Conservation (phyloP, 2,329 filamentous ascomycete species). For the Cercospora sesami region DNA sequence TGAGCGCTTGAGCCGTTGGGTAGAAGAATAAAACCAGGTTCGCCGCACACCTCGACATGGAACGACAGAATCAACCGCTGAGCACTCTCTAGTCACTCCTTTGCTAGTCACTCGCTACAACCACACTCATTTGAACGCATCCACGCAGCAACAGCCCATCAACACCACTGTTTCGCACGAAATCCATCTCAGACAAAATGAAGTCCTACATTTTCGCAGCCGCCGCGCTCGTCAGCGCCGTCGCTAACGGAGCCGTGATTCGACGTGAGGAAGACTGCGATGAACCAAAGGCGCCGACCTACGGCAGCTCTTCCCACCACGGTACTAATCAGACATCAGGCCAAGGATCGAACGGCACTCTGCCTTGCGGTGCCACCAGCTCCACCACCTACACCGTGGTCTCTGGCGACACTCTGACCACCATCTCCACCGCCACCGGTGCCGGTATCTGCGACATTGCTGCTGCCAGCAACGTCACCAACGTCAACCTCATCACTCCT, state of each 20-base stretch:
- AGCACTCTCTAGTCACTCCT: slow-evolving; percentile 1
- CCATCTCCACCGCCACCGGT: slow-evolving; percentile 25
- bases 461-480: slow-evolving; percentile 34
- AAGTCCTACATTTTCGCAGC: slow-evolving; percentile 15
- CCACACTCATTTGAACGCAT: slow-evolving; percentile 11
- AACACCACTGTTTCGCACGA: neutral
- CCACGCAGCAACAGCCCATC: neutral
- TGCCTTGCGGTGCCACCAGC: slow-evolving; percentile 26
- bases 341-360: neutral
- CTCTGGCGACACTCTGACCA: slow-evolving; percentile 27
- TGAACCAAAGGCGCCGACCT: neutral
- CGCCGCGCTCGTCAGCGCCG: slow-evolving; percentile 16
- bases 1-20: neutral
- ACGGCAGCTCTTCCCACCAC: neutral
- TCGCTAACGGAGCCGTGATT: slow-evolving; percentile 14
- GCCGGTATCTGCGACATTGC: slow-evolving; percentile 35
- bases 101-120: slow-evolving; percentile 17
- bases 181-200: slow-evolving; percentile 3
- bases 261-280: slow-evolving; percentile 14
- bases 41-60: neutral
- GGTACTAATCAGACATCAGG: neutral
- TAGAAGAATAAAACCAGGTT: slow-evolving; percentile 17
- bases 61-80: neutral
- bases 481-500: slow-evolving; percentile 39
- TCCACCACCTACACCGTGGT: slow-evolving; percentile 25